phyloP scores from a whole-genome alignment of 768 basidiomycete species.

The Trametes gibbosa region DNA sequence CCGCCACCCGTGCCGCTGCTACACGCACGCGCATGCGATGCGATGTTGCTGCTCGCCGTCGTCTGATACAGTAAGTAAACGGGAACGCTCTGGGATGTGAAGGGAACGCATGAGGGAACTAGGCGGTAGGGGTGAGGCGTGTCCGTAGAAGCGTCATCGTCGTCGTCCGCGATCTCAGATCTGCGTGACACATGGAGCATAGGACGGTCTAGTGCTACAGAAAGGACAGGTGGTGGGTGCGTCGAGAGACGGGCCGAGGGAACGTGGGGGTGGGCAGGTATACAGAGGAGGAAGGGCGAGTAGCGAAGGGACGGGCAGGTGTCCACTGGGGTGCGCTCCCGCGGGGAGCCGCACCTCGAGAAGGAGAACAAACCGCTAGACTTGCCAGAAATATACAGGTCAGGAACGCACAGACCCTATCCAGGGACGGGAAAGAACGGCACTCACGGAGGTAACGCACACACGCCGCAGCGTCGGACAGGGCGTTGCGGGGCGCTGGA shows the following conservation, averaged over 20 bases:
- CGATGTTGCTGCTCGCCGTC: no score
- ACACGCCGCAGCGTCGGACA: background rate
- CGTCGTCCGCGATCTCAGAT: slow-evolving; percentile 6
- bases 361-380: background rate
- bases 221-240: background rate
- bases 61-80: no score
- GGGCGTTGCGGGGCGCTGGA: no score
- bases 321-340: background rate
- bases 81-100: no score
- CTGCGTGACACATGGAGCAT: slow-evolving; percentile 1
- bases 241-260: background rate
- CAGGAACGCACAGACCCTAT: background rate
- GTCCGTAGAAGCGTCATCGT: background rate
- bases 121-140: no score
- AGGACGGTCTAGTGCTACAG: background rate
- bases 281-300: background rate
- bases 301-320: no score
- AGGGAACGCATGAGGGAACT: no score
- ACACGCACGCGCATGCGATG: background rate
- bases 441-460: slow-evolving; percentile 5
- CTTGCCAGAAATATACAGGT: background rate
- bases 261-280: background rate
- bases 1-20: background rate
- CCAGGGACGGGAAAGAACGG: background rate
- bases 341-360: background rate